These are phyloP conservation scores for Fusarium sp. DNA, from an alignment of 2,329 filamentous ascomycete genomes.

Conservation along the genomic window DNA sequence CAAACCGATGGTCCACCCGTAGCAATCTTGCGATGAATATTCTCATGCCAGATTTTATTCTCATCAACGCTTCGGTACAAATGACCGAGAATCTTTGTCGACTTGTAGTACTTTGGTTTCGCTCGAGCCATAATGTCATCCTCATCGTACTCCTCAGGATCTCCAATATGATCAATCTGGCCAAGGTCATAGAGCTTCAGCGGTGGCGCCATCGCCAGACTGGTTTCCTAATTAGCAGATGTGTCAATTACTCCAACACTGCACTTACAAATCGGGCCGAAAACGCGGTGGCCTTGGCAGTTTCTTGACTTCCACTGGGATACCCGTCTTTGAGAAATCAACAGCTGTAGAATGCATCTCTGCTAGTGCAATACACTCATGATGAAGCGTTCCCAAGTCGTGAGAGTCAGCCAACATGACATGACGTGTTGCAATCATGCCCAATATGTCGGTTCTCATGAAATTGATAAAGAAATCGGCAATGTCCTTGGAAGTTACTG, in stretches of 20 bases:
- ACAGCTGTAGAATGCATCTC: conserved; percentile 76
- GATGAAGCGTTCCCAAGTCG: conserved; percentile 60
- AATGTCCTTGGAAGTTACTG: conserved; percentile 74
- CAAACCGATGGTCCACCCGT: conserved; percentile 53
- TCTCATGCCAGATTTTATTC: conserved; percentile 67
- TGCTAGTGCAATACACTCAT: conserved; percentile 65
- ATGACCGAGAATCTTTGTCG: conserved; percentile 73
- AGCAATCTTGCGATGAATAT: conserved; percentile 52
- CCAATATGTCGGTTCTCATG: conserved; percentile 74
- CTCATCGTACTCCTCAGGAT: conserved; percentile 51
- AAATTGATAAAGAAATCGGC: conserved; percentile 84
- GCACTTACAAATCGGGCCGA: conserved; percentile 67
- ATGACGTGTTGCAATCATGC: conserved; percentile 72
- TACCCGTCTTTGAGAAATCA: conserved; percentile 81
- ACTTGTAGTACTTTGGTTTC: conserved; percentile 70
- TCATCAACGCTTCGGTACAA: conserved; percentile 82
- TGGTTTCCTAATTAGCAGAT: conserved; percentile 32
- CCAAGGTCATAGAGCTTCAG: conserved; percentile 57
- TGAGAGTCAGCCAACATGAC: conserved; percentile 71
- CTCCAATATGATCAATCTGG: conserved; percentile 46
- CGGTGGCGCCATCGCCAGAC: conserved; percentile 58
- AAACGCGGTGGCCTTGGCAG: conserved; percentile 54
- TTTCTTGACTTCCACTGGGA: conserved; percentile 60
- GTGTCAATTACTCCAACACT: no score
- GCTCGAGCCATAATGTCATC: conserved; percentile 55